phyloP scores from a whole-genome alignment of 495 filamentous ascomycete species.

The Lasiosphaeriaceae sp. region DNA sequence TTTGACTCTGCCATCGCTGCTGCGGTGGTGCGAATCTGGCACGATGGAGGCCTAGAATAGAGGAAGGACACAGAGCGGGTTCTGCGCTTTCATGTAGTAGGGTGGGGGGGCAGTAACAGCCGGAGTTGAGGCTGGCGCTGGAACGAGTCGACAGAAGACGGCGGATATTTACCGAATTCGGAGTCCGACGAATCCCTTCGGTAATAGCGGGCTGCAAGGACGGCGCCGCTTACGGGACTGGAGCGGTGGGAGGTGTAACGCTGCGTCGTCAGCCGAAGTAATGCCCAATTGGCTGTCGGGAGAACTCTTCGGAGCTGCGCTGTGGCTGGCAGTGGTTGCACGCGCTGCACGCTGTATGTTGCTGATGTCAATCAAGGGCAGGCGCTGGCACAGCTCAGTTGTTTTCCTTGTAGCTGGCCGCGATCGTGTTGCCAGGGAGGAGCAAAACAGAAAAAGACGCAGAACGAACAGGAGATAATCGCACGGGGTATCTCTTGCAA shows the following conservation, averaged over 20 bases:
- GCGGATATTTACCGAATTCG: constrained; percentile 10
- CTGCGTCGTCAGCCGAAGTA: background rate
- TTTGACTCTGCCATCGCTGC: constrained; percentile 46
- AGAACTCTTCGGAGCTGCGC: background rate
- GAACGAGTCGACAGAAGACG: background rate
- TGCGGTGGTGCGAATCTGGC: constrained; percentile 9
- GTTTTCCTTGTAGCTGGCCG: too few relatives aligned
- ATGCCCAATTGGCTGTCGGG: constrained; percentile 3
- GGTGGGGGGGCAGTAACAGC: too few relatives aligned
- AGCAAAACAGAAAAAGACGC: too few relatives aligned
- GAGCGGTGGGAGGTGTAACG: background rate
- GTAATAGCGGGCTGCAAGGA: background rate
- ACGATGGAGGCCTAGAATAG: background rate
- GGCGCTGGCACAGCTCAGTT: too few relatives aligned
- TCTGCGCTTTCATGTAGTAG: constrained; percentile 6
- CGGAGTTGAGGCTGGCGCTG: background rate
- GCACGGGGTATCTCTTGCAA: constrained; percentile 18
- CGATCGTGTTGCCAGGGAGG: too few relatives aligned
- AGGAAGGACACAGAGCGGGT: constrained; percentile 6
- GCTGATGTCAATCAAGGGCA: too few relatives aligned
- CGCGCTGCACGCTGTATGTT: too few relatives aligned
- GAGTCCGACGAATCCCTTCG: constrained; percentile 7
- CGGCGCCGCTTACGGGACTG: background rate
- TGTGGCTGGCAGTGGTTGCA: background rate
- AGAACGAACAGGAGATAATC: background rate